Conservation (phyloP, 2,329 filamentous ascomycete species). For the Sordariomycetes sp. region DNA sequence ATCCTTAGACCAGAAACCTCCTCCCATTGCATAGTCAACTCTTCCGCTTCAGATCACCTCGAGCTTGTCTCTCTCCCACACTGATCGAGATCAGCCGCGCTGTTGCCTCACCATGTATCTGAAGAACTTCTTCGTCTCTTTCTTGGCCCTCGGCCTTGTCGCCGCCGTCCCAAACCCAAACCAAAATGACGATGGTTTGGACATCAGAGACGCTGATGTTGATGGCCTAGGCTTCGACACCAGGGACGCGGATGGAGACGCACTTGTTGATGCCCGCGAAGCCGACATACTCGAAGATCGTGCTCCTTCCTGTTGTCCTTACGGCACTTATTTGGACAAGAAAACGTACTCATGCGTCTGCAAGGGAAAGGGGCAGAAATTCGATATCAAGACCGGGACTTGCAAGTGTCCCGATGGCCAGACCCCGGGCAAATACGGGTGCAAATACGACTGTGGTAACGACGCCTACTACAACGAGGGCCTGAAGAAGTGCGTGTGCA, state of each 20-base stretch:
- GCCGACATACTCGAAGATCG: background rate
- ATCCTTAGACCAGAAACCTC: background rate
- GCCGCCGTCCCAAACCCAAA: background rate
- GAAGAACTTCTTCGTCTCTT: background rate
- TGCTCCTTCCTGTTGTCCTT: background rate
- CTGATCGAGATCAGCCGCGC: too few relatives aligned
- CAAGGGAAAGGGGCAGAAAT: background rate
- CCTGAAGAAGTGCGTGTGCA: background rate
- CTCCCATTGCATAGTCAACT: background rate
- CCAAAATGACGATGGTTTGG: background rate
- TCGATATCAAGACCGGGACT: background rate
- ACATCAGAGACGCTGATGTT: background rate
- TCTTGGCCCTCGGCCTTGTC: background rate
- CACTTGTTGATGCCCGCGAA: background rate
- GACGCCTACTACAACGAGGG: background rate
- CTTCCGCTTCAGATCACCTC: background rate
- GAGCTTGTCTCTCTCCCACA: too few relatives aligned
- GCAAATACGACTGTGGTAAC: background rate
- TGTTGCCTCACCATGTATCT: background rate
- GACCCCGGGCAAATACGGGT: background rate
- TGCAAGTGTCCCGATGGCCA: background rate
- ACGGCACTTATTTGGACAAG: background rate
- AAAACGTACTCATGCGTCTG: background rate
- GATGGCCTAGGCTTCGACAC: background rate
- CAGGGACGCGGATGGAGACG: background rate